Evolutionary conservation across 169 alveolate species (phyloP).

Genomic region (Cryptosporidium muris): DNA sequence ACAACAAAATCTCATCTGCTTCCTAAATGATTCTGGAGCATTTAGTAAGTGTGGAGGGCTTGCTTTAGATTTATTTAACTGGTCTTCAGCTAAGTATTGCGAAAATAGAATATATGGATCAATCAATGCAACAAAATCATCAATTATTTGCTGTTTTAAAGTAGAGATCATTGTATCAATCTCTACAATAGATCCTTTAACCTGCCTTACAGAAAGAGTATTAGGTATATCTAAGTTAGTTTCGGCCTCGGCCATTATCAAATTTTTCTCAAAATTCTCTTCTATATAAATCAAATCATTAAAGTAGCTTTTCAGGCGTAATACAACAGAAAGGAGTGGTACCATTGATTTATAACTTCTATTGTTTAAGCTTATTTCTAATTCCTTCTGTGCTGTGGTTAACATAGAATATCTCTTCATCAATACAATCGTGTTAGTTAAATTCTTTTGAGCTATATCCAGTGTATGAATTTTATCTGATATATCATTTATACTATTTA

Average conservation of each 20-base stretch:
- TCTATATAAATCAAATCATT: neutral
- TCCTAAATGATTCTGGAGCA: constrained; percentile 43
- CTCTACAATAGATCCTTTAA: neutral
- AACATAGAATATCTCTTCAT: neutral
- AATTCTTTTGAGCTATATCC: constrained; percentile 17
- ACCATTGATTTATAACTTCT: constrained; percentile 31
- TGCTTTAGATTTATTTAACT: neutral
- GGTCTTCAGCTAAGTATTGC: constrained; percentile 1
- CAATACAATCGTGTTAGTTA: constrained; percentile 2
- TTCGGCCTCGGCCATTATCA: neutral
- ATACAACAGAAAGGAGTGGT: neutral
- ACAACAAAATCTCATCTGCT: constrained; percentile 63
- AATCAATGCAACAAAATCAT: constrained; percentile 37
- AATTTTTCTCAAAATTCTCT: neutral
- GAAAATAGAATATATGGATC: constrained; percentile 54
- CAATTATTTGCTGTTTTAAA: constrained; percentile 38
- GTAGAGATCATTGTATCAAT: neutral
- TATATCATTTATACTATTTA: constrained; percentile 10
- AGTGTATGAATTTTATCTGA: constrained; percentile 5
- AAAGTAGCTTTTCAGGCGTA: neutral
- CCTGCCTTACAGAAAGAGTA: neutral
- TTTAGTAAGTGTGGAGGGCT: constrained; percentile 44
- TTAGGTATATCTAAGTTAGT: neutral
- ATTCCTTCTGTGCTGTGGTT: neutral
- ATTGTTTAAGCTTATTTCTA: neutral